phyloP scores from a whole-genome alignment of 345 rosid species.

The Eucalyptus decipiens region DNA sequence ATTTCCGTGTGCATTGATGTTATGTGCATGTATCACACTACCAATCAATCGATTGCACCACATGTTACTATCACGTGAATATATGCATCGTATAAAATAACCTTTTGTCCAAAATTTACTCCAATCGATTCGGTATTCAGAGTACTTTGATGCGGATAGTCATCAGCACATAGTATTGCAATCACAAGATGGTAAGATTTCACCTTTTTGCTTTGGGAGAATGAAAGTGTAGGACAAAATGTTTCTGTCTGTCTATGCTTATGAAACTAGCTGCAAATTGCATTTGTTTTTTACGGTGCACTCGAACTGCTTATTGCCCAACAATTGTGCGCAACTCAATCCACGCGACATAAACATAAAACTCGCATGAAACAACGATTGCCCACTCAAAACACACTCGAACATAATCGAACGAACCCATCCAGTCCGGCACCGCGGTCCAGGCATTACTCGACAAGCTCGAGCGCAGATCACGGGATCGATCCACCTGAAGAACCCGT shows the following conservation, averaged over 20 bases:
- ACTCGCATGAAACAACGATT: neutral
- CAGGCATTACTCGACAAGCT: neutral
- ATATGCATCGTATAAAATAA: rapidly evolving
- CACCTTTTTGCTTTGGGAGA: too few relatives aligned
- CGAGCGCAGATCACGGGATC: neutral
- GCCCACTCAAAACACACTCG: neutral
- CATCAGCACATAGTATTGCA: neutral
- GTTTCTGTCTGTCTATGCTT: neutral
- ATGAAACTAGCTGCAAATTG: too few relatives aligned
- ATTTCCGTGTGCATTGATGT: rapidly evolving
- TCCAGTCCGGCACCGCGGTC: neutral
- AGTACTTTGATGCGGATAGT: neutral
- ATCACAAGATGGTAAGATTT: too few relatives aligned
- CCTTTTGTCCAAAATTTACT: rapidly evolving
- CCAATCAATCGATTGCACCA: neutral
- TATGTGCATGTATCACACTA: neutral
- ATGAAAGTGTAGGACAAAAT: neutral
- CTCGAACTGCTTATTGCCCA: neutral
- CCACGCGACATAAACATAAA: neutral
- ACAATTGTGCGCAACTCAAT: neutral
- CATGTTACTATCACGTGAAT: rapidly evolving
- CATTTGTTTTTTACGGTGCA: neutral
- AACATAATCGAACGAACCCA: neutral
- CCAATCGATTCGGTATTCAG: rapidly evolving
- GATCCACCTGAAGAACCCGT: neutral